phyloP scores from a whole-genome alignment of 2,329 filamentous ascomycete genomes.

The Celoporthe dispersa region DNA sequence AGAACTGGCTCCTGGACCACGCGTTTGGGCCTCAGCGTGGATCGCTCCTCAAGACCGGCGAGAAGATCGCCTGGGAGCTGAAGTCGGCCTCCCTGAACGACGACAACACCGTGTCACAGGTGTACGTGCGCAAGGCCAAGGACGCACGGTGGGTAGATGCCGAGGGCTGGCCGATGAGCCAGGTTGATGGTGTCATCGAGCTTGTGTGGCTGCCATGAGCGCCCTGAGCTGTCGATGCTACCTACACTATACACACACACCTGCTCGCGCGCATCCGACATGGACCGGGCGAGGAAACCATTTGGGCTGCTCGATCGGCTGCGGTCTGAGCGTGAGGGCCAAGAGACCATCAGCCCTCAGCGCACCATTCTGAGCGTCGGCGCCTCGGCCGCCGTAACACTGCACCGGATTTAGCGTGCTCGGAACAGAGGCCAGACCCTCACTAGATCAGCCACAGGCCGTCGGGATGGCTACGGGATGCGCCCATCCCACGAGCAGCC shows the following conservation, averaged over 20 bases:
- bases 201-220: constrained; percentile 56
- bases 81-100: constrained; percentile 52
- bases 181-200: constrained; percentile 59
- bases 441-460: neutral
- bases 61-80: constrained; percentile 49
- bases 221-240: neutral
- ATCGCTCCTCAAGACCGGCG: constrained; percentile 36
- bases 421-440: neutral
- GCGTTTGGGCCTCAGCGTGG: constrained; percentile 38
- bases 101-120: constrained; percentile 57
- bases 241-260: neutral
- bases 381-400: neutral
- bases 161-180: constrained; percentile 53
- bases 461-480: neutral
- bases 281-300: neutral
- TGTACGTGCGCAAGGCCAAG: constrained; percentile 56
- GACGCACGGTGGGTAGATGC: constrained; percentile 58
- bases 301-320: neutral
- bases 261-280: neutral
- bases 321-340: neutral
- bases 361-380: neutral
- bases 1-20: constrained; percentile 41
- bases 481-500: neutral
- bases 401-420: neutral
- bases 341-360: neutral